phyloP scores from a whole-genome alignment of 192 early-diverging fungal species.

The Coemansia sp. region DNA sequence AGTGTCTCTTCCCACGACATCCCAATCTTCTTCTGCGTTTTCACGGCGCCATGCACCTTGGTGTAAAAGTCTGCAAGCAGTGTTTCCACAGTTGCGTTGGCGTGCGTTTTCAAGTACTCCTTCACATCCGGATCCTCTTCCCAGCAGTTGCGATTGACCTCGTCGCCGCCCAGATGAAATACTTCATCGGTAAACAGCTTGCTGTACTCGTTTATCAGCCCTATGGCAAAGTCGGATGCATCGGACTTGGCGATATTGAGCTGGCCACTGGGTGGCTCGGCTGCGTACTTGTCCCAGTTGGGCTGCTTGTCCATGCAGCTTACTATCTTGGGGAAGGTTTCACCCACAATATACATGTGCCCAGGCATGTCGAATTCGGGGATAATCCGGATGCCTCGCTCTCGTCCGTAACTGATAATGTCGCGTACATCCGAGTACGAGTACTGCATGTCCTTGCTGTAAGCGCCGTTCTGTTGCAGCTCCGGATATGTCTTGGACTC shows the following conservation, averaged over 20 bases:
- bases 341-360: constrained; percentile 60
- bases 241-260: constrained; percentile 66
- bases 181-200: constrained; percentile 66
- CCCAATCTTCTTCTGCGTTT: constrained; percentile 53
- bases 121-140: constrained; percentile 54
- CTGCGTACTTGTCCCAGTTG: constrained; percentile 60
- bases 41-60: constrained; percentile 55
- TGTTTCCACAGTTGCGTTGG: constrained; percentile 31
- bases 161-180: constrained; percentile 78
- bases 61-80: constrained; percentile 55
- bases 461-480: constrained; percentile 63
- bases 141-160: constrained; percentile 72
- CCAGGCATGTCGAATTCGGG: constrained; percentile 91
- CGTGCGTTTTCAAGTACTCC: constrained; percentile 34
- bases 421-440: constrained; percentile 65
- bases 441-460: constrained; percentile 65
- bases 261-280: constrained; percentile 81
- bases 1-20: constrained; percentile 83
- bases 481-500: constrained; percentile 61
- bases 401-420: constrained; percentile 70
- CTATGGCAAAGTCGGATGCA: constrained; percentile 61
- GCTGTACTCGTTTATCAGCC: constrained; percentile 66
- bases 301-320: constrained; percentile 63
- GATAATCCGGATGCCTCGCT: constrained; percentile 82
- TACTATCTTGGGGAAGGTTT: constrained; percentile 58